Percentiles rank a stretch among this genome's conserved stretches.
Evolutionary conservation across 441 rosid species (phyloP).

Genomic region (Eutrema salsugineum): DNA sequence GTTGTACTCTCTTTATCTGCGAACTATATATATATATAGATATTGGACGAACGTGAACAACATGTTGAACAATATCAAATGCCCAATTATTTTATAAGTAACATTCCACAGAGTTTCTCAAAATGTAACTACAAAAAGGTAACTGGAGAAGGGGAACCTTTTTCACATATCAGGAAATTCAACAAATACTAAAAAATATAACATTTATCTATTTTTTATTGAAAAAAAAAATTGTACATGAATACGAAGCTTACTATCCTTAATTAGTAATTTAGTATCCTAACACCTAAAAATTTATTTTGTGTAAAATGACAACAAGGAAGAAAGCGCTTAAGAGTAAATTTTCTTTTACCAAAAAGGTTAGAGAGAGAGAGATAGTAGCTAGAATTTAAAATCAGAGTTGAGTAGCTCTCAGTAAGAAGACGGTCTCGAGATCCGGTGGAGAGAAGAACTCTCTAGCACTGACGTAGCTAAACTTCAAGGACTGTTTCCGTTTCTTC

Average conservation of each 20-base stretch:
- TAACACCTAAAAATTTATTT: background rate
- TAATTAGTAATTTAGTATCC: background rate
- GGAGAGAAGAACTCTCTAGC: slow-evolving; percentile 72
- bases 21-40: background rate
- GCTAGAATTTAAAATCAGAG: background rate
- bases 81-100: background rate
- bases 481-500: slow-evolving; percentile 56
- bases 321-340: background rate
- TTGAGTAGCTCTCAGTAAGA: slow-evolving; percentile 27
- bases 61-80: background rate
- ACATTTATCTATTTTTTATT: background rate
- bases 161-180: background rate
- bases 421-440: slow-evolving; percentile 78
- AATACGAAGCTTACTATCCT: background rate
- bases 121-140: background rate
- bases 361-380: background rate
- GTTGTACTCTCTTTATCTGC: background rate
- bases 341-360: background rate
- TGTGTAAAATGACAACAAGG: background rate
- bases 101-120: background rate
- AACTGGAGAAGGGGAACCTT: too few relatives aligned
- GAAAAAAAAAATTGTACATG: background rate
- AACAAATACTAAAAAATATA: background rate
- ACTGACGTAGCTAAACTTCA: slow-evolving; percentile 42
- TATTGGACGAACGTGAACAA: too few relatives aligned